These are phyloP conservation scores for Rosa chinensis DNA, from an alignment of 306 rosid genomes.

Conservation along the genomic window DNA sequence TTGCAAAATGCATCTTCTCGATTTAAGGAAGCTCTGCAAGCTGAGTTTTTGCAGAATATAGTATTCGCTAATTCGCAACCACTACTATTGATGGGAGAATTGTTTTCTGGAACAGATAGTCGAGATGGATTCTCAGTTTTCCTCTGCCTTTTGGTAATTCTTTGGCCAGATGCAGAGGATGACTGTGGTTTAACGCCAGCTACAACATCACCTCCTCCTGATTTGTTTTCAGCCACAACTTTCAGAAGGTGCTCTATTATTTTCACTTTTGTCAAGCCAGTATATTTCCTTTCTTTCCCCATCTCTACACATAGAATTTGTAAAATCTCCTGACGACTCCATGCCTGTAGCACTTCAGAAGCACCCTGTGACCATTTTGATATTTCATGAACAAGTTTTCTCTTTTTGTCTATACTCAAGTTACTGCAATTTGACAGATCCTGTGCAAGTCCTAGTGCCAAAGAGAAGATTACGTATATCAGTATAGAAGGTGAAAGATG, in stretches of 20 bases:
- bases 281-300: constrained; percentile 99
- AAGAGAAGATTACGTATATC: constrained; percentile 23
- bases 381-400: constrained; percentile 83
- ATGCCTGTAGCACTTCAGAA: constrained; percentile 74
- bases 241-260: constrained; percentile 89
- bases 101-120: constrained; percentile 46
- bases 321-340: constrained; percentile 97
- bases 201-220: constrained; percentile 44
- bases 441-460: constrained; percentile 46
- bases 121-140: constrained; percentile 80
- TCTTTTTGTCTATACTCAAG: constrained; percentile 80
- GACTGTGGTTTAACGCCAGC: constrained; percentile 54
- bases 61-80: constrained; percentile 33
- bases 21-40: constrained; percentile 79
- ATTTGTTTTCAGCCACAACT: constrained; percentile 83
- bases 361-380: constrained; percentile 78
- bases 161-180: constrained; percentile 59
- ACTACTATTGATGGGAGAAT: constrained; percentile 40
- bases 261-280: constrained; percentile 91
- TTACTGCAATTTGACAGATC: constrained; percentile 63
- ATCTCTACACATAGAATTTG: constrained; percentile 93
- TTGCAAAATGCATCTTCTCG: constrained; percentile 70
- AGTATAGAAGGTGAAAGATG: constrained; percentile 7
- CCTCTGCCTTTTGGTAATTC: constrained; percentile 80
- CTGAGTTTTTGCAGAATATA: constrained; percentile 78